phyloP scores from a whole-genome alignment of 2,329 filamentous ascomycete genomes.

The Penicillium glabrum region DNA sequence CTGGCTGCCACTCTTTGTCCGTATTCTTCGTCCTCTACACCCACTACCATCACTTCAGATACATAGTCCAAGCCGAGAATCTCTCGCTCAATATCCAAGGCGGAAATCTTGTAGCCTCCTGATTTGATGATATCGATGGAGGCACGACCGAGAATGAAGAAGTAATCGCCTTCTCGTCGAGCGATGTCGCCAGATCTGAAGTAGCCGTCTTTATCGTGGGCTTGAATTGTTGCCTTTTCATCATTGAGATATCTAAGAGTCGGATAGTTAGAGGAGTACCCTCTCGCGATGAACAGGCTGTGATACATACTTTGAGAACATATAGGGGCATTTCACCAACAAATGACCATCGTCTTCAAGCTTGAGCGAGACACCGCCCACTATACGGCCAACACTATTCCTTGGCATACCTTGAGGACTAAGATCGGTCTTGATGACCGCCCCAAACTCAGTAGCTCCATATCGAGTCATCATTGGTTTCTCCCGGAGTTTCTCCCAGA shows the following conservation, averaged over 20 bases:
- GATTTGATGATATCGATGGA: conserved; percentile 57
- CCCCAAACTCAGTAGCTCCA: conserved; percentile 47
- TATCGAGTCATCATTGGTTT: conserved; percentile 45
- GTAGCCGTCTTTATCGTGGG: conserved; percentile 46
- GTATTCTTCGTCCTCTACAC: conserved; percentile 55
- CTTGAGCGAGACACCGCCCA: conserved; percentile 42
- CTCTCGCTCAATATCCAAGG: conserved; percentile 56
- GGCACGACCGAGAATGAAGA: conserved; percentile 54
- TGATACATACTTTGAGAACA: conserved; percentile 39
- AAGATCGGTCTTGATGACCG: conserved; percentile 44
- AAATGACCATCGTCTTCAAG: conserved; percentile 53
- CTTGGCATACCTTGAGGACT: conserved; percentile 22
- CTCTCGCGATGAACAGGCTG: neutral
- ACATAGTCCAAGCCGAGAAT: conserved; percentile 52
- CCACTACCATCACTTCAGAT: conserved; percentile 55
- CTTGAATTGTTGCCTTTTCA: conserved; percentile 41
- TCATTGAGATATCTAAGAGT: conserved; percentile 35
- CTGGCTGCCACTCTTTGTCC: conserved; percentile 55
- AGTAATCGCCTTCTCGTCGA: conserved; percentile 38
- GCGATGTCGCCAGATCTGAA: conserved; percentile 49
- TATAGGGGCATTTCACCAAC: conserved; percentile 36
- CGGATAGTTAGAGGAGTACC: neutral
- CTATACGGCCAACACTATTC: conserved; percentile 35
- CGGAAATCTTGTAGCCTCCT: conserved; percentile 57
- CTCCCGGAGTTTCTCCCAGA: conserved; percentile 39